Base-by-base conservation (phyloP, 805 yeast genomes). In the Candida oleophila region DNA sequence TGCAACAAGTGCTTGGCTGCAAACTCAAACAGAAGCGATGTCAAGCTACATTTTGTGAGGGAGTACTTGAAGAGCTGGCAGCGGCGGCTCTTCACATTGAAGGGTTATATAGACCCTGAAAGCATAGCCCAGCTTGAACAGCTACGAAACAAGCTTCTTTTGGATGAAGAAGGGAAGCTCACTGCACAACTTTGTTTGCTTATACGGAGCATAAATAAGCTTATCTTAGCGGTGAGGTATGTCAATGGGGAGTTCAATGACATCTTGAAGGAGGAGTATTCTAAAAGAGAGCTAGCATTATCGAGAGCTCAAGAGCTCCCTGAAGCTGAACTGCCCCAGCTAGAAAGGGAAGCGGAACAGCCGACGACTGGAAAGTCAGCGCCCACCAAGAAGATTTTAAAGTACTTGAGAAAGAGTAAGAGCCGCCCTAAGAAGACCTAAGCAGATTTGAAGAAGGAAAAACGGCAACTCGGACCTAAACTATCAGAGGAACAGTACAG, bases 1-100 rank as follows among this genome's bases (percentile, higher is more conserved):
- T 25, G 36, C 16, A n/a, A n/a, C 12, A 30, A 40, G 36, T 15
- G 12, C 18, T 40, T 40, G 34, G 34, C 36, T 30, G 43, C 34
- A 22, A 30, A 40, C 22, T 25, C 35, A 8, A 5, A 7, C 20
- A 5, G 19, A 12, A 22, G 35, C 16, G 11, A 30, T 19, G n/a
- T 21, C 28, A 33, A 18, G 18, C n/a, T 12, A 22, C 9, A 16
- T 19, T 18, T n/a, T 8, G 22, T 22, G n/a, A 8, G 16, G 20
- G 22, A 12, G 28, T 33, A 22, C 41, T 3, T 38, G 25, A n/a
- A 11, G 16, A 4, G 19, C 15, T 38, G 28, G 41, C 41, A 25
- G 11, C 30, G n/a, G n/a, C n/a, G n/a, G n/a, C n/a, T n/a, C n/a
- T n/a, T n/a, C n/a, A n/a, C n/a, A n/a, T n/a, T n/a, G n/a, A n/a